phyloP scores from a whole-genome alignment of 371 early-diverging fungal genomes.

The Syncephalis plumigaleata region DNA sequence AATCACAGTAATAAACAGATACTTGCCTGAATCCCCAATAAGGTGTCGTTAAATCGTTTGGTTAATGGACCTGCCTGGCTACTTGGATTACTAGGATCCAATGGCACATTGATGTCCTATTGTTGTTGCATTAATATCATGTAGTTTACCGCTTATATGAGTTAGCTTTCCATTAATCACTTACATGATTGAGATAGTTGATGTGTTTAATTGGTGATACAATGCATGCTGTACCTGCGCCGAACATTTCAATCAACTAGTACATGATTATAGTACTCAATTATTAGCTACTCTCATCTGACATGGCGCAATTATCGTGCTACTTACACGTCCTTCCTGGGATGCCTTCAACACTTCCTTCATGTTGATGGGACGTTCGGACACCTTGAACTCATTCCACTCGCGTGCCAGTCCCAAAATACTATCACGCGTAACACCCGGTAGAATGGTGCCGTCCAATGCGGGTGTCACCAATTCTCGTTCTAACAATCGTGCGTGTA shows the following conservation, averaged over 20 bases:
- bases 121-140: too few relatives aligned
- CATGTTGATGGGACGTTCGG: slow-evolving; percentile 77
- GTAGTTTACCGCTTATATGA: too few relatives aligned
- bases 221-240: slow-evolving; percentile 92
- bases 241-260: slow-evolving; percentile 62
- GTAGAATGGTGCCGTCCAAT: slow-evolving; percentile 89
- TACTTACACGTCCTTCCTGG: slow-evolving; percentile 38
- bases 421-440: slow-evolving; percentile 94
- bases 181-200: slow-evolving; percentile 34
- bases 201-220: slow-evolving; percentile 84
- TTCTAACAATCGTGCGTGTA: slow-evolving; percentile 12
- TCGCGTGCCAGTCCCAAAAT: slow-evolving; percentile 59
- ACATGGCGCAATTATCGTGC: too few relatives aligned
- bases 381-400: slow-evolving; percentile 86
- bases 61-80: slow-evolving; percentile 85
- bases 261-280: too few relatives aligned
- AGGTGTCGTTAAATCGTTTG: slow-evolving; percentile 63
- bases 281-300: too few relatives aligned
- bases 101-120: slow-evolving; percentile 54
- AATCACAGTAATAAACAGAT: too few relatives aligned
- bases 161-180: too few relatives aligned
- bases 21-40: slow-evolving; percentile 65
- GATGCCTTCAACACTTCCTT: slow-evolving; percentile 52
- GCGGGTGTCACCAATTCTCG: slow-evolving; percentile 81
- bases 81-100: slow-evolving; percentile 66